phyloP scores from a whole-genome alignment of 805 yeast species.

The Tanozyma kutaoensis region DNA sequence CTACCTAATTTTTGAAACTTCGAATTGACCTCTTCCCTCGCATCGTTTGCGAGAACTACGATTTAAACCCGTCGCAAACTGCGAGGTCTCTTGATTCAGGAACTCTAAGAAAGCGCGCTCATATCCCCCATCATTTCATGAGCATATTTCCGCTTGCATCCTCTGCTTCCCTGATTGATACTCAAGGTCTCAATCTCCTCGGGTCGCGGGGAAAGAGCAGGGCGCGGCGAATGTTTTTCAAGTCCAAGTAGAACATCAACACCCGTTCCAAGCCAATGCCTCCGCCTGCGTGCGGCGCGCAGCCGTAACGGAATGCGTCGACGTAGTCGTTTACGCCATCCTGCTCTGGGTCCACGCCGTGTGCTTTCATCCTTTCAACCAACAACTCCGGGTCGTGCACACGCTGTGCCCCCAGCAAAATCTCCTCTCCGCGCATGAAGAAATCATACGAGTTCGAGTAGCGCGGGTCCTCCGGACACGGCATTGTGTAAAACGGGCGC shows the following conservation, averaged over 20 bases:
- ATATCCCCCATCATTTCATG: too few relatives aligned
- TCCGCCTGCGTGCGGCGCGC: slow-evolving; percentile 99
- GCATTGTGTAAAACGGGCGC: slow-evolving; percentile 99
- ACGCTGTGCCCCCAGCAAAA: slow-evolving; percentile 99
- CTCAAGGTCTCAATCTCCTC: slow-evolving; percentile 83
- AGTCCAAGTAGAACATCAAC: slow-evolving; percentile 92
- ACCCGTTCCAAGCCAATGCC: slow-evolving; percentile 99
- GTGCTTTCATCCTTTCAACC: slow-evolving; percentile 67
- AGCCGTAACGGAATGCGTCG: slow-evolving; percentile 87
- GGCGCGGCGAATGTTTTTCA: slow-evolving; percentile 98
- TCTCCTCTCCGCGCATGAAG: slow-evolving; percentile 99
- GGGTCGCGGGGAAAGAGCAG: slow-evolving; percentile 99
- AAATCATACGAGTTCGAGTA: slow-evolving; percentile 97
- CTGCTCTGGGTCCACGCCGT: slow-evolving; percentile 66
- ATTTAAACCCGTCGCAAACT: too few relatives aligned
- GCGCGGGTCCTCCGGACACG: slow-evolving; percentile 81
- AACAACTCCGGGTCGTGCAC: slow-evolving; percentile 85
- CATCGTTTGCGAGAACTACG: too few relatives aligned
- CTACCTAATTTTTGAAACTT: too few relatives aligned
- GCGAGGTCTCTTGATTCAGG: too few relatives aligned
- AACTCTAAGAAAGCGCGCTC: too few relatives aligned
- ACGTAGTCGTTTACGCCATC: slow-evolving; percentile 86
- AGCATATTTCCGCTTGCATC: too few relatives aligned
- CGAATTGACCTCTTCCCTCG: too few relatives aligned
- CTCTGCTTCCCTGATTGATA: too few relatives aligned